Evolutionary conservation across 176 grass and related monocot genomes (phyloP).

Genomic region (Juncus inflexus): DNA sequence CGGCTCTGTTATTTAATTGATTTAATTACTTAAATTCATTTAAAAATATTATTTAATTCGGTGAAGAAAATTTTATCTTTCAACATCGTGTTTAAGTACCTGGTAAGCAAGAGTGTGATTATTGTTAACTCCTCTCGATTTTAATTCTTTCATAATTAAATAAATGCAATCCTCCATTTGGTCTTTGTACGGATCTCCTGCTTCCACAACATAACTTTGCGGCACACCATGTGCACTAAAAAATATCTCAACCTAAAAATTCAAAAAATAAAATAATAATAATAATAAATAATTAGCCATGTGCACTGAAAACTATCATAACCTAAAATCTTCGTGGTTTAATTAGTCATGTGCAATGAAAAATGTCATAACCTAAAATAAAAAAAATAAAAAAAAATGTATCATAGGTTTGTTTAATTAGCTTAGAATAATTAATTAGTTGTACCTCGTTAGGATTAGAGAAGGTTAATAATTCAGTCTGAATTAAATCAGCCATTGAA

Average conservation of each 20-base stretch:
- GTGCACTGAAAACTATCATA: conserved; percentile 98
- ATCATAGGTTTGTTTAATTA: conserved; percentile 8
- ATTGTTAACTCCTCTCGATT: conserved; percentile 73
- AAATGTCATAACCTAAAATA: conserved; percentile 18
- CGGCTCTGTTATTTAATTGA: conserved; percentile 56
- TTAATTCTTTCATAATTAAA: conserved; percentile 93
- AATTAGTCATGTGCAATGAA: neutral
- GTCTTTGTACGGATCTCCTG: conserved; percentile 92
- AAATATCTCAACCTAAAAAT: conserved; percentile 53
- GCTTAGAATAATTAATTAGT: neutral
- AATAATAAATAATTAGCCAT: conserved; percentile 32
- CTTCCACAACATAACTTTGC: conserved; percentile 81
- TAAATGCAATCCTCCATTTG: conserved; percentile 95
- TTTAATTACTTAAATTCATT: neutral
- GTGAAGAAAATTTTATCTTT: neutral
- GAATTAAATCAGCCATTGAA: conserved; percentile 88
- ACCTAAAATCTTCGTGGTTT: conserved; percentile 43
- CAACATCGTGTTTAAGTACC: conserved; percentile 31
- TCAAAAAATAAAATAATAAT: neutral
- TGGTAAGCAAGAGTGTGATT: conserved; percentile 84
- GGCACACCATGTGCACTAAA: conserved; percentile 98
- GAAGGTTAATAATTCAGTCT: conserved; percentile 60
- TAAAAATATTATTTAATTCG: neutral
- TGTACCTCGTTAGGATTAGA: conserved; percentile 70
- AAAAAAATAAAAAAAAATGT: conserved; percentile 1